phyloP scores from a whole-genome alignment of 2,329 filamentous ascomycete genomes.

The Epichloe aotearoae region DNA sequence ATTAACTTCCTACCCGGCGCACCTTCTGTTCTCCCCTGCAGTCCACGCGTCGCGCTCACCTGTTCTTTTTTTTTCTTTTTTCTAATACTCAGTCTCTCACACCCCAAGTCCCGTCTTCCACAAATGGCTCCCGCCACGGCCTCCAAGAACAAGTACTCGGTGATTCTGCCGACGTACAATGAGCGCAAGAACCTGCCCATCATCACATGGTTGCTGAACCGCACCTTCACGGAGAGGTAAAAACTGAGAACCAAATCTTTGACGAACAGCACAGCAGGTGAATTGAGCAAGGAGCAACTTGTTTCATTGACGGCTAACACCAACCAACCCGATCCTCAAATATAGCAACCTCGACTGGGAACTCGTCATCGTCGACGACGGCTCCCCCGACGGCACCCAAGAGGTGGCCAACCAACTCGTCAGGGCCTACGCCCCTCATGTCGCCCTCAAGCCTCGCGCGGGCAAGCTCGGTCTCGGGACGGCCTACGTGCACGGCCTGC shows the following conservation, averaged over 20 bases:
- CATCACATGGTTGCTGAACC: conserved; percentile 85
- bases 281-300: background rate
- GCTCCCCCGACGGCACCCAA: conserved; percentile 94
- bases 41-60: background rate
- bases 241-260: conserved; percentile 12
- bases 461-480: conserved; percentile 97
- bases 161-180: conserved; percentile 97
- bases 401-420: conserved; percentile 82
- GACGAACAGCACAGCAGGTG: background rate
- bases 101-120: background rate
- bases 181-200: conserved; percentile 95
- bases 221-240: conserved; percentile 80
- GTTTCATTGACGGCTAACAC: background rate
- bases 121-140: conserved; percentile 35
- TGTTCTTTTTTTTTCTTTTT: no score
- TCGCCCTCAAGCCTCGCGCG: conserved; percentile 73
- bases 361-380: conserved; percentile 95
- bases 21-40: background rate
- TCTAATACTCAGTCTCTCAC: background rate
- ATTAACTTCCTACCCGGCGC: conserved; percentile 7
- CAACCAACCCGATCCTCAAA: background rate
- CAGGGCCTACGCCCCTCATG: conserved; percentile 66
- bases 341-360: conserved; percentile 86
- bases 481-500: conserved; percentile 86
- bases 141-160: conserved; percentile 69